These are phyloP conservation scores for Cytospora mali DNA, from an alignment of 2,329 filamentous ascomycete species.

Conservation along the genomic window DNA sequence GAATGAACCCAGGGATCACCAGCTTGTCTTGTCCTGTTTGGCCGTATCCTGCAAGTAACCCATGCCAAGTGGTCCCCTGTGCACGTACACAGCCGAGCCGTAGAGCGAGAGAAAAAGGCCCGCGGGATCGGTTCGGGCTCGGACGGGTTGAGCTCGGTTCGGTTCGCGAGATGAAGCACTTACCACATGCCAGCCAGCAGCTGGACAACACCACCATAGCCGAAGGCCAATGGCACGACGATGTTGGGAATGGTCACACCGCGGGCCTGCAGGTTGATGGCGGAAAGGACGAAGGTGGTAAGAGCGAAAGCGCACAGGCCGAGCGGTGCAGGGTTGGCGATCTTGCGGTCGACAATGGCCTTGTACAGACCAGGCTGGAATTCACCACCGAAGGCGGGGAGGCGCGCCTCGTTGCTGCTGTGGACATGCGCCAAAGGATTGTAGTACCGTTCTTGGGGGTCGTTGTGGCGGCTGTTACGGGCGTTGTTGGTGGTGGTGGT, in stretches of 20 bases:
- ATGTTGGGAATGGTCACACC: slow-evolving; percentile 65
- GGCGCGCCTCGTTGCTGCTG: slow-evolving; percentile 38
- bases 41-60: not conserved
- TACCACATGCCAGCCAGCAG: slow-evolving; percentile 86
- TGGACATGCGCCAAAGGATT: slow-evolving; percentile 43
- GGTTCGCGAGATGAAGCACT: slow-evolving; percentile 37
- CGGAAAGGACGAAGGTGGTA: slow-evolving; percentile 78
- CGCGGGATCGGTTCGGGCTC: not conserved
- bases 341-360: slow-evolving; percentile 66
- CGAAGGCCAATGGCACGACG: slow-evolving; percentile 69
- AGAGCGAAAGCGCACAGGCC: slow-evolving; percentile 79
- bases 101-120: not conserved
- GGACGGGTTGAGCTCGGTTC: not conserved
- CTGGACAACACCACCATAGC: slow-evolving; percentile 78
- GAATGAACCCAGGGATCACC: not conserved
- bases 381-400: slow-evolving; percentile 70
- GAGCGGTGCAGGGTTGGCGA: slow-evolving; percentile 78
- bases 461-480: not conserved
- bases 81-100: not conserved
- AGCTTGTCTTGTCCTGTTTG: not conserved
- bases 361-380: slow-evolving; percentile 72
- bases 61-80: not conserved
- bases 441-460: slow-evolving; percentile 34
- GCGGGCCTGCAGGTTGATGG: slow-evolving; percentile 70
- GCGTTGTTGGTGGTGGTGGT: not conserved